These are phyloP conservation scores for Centella asiatica DNA, from an alignment of 129 eudicot species.

Conservation along the genomic window DNA sequence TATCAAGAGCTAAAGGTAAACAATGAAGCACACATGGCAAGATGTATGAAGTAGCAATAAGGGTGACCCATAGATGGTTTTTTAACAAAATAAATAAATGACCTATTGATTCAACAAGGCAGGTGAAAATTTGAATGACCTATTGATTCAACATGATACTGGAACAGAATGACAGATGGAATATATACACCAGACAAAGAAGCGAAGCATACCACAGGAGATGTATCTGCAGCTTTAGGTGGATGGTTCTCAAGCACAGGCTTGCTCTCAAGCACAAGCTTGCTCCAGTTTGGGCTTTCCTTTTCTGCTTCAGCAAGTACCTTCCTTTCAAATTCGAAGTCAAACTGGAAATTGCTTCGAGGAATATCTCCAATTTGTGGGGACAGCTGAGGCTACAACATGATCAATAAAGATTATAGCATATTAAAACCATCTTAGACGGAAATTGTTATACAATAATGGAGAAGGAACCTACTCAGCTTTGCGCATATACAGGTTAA, in stretches of 20 bases:
- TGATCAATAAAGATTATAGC: background rate
- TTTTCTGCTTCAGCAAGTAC: constrained; percentile 80
- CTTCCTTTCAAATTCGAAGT: constrained; percentile 83
- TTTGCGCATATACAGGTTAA: background rate
- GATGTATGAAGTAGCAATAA: too few species aligned
- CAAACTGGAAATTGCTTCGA: constrained; percentile 75
- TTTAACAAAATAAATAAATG: too few species aligned
- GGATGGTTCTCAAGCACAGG: constrained; percentile 70
- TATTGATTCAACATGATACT: background rate
- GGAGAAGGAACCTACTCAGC: background rate
- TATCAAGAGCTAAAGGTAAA: too few species aligned
- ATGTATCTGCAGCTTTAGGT: constrained; percentile 45
- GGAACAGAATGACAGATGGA: background rate
- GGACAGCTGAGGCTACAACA: constrained; percentile 68
- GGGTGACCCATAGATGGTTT: too few species aligned
- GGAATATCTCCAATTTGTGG: constrained; percentile 85
- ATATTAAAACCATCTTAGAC: background rate
- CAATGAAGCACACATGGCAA: too few species aligned
- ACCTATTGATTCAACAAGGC: too few species aligned
- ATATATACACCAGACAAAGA: background rate
- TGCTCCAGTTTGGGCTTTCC: constrained; percentile 78
- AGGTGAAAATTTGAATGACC: too few species aligned
- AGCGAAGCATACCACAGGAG: constrained; percentile 38
- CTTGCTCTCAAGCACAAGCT: constrained; percentile 70
- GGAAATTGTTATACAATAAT: background rate